Evolutionary conservation across 2,329 filamentous ascomycete genomes (phyloP), one percentile per base, ranked within the genome.

Genomic region (Fusarium clavum): DNA sequence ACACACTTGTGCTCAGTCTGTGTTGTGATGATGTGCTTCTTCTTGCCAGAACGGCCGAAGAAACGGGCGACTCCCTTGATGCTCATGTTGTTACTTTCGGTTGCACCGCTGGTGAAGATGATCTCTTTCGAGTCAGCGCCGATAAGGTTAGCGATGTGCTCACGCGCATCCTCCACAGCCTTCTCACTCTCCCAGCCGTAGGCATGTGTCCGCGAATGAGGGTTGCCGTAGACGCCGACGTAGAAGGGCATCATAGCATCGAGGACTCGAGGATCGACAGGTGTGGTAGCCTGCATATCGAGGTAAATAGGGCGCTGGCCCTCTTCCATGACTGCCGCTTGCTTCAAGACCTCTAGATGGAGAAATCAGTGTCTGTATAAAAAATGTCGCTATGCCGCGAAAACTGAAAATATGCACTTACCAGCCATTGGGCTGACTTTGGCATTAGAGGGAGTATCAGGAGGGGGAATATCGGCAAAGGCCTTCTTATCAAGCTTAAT

Each of bases 1-100:
- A 99, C 96, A 81, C 96, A 99, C 84, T 99, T 99, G 86, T 99
- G 96, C 83, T 99, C 96, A 0, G 96, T 99, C 83, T 98, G 96
- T 41, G 90, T 94, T 25, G 96, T 99, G 80, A 99, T 94, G 77
- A 99, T 95, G 81, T 99, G 96, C 83, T 92, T 97, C 90, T 98
- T 98, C 89, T 98, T 98, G 75, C 94, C 94, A 4, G 89, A 90
- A 61, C 93, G 90, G 72, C 94, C 94, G 79, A 98, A 98, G 83
- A 99, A 99, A 69, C 95, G 88, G 22, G 96, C 94, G 11, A 99
- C 95, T 70, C 96, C 96, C 84, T 99, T 99, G 84, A 99, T 94
- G 81, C 94, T 97, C 96, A 99, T 99, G 77, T 99, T 99, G 83
- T 99, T 99, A 79, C 94, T 98, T 84, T 99, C 96, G 0, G 96